Percentiles rank a stretch among this genome's conserved stretches.
Conservation (phyloP, 192 early-diverging fungal species). For the Coemansia sp. region DNA sequence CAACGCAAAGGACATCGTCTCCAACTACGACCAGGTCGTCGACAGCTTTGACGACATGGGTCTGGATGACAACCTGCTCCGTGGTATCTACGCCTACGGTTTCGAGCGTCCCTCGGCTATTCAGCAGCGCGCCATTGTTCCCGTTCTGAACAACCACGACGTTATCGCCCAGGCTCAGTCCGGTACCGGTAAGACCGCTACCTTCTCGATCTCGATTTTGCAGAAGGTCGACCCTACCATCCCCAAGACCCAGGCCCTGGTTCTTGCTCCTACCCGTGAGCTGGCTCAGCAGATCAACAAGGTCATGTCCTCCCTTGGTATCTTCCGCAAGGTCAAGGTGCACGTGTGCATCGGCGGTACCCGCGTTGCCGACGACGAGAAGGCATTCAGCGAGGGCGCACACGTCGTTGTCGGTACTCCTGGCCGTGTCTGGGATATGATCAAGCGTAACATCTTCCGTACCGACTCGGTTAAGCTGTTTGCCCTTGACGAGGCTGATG, state of each 20-base stretch:
- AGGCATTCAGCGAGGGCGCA: conserved; percentile 73
- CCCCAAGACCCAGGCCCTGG: conserved; percentile 88
- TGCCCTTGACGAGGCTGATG: conserved; percentile 98
- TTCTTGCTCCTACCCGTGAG: conserved; percentile 97
- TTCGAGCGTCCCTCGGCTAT: conserved; percentile 96
- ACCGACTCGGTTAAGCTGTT: conserved; percentile 93
- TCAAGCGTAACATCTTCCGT: conserved; percentile 84
- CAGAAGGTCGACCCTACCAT: conserved; percentile 82
- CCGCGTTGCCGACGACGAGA: conserved; percentile 87
- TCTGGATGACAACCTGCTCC: conserved; percentile 85
- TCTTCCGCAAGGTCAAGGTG: conserved; percentile 93
- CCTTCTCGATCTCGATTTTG: conserved; percentile 98
- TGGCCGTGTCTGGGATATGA: conserved; percentile 98
- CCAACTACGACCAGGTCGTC: conserved; percentile 94
- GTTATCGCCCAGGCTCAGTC: conserved; percentile 99
- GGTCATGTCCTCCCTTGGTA: conserved; percentile 91
- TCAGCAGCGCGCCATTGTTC: conserved; percentile 95
- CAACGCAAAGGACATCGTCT: conserved; percentile 59
- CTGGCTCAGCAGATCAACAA: conserved; percentile 98
- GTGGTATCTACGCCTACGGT: conserved; percentile 98
- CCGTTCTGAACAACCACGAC: conserved; percentile 92
- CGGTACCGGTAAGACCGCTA: conserved; percentile 99
- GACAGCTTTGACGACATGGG: conserved; percentile 97
- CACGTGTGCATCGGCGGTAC: conserved; percentile 98
- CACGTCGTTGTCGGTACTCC: conserved; percentile 98